Evolutionary conservation across 495 filamentous ascomycete genomes (phyloP), one percentile per base, ranked within the genome.

Genomic region (Apodospora peruviana): DNA sequence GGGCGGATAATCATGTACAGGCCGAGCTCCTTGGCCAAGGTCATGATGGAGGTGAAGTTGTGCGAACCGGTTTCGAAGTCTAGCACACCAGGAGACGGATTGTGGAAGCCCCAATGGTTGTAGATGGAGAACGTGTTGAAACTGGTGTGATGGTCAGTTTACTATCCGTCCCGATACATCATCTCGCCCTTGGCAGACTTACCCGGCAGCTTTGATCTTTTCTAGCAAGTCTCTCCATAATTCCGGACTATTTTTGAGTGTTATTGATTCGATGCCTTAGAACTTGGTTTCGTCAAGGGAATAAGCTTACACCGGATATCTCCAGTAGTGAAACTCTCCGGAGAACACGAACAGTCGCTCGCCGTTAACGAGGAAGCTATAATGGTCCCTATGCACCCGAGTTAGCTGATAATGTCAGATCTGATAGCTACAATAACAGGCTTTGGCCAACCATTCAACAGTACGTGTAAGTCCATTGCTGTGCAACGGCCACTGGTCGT

Each of bases 141-240:
- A 9, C 38, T 38, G 4, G 27, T 14, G 7, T 14, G 14, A 32
- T 14, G 27, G 27, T 32, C 27, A 32, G 27, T 7, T 7, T 32
- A 5, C 16, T 17, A n/a, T 38, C 36, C 5, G 27, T 32, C 5
- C 8, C 36, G 36, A 17, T 11, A 39, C 51, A 60, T 71, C 14
- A 68, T 27, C 11, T 5, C 21, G n/a, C n/a, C 16, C 9, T 10
- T 29, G 9, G 53, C 4, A 66, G 65, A 47, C 46, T 72, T 77
- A 76, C 10, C 81, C 80, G 39, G 45, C 72, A 2, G 81, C 76
- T 51, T 78, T 75, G 40, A 83, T 63, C 53, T 84, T 84, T 56
- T 84, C 67, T 7, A 83, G 70, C 19, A 83, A 63, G 61, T 84
- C 80, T 10, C 74, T 58, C 81, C 81, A 83, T 20, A 83, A 48